phyloP scores from a whole-genome alignment of 129 eudicot genomes.

The Flaveria brownii region DNA sequence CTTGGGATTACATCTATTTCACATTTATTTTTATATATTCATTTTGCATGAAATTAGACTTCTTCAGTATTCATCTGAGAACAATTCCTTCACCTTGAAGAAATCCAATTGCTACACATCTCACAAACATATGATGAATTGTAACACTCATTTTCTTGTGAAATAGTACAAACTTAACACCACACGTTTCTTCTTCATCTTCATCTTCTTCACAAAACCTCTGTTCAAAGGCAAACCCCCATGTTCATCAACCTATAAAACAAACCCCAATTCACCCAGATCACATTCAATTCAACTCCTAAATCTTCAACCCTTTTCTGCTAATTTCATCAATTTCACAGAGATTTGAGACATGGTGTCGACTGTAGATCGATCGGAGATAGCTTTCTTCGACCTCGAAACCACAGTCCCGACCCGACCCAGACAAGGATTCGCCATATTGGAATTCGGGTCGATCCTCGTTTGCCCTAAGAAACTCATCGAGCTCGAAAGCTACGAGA shows the following conservation, averaged over 20 bases:
- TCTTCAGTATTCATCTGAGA: too few species aligned
- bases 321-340: neutral
- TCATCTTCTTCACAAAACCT: conserved; percentile 23
- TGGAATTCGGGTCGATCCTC: conserved; percentile 93
- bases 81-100: neutral
- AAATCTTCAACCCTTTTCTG: neutral
- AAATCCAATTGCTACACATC: neutral
- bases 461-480: conserved; percentile 92
- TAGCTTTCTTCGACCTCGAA: conserved; percentile 91
- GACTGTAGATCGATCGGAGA: conserved; percentile 56
- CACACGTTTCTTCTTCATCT: conserved; percentile 40
- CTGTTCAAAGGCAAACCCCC: conserved; percentile 11
- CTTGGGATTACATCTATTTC: neutral
- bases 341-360: conserved; percentile 24
- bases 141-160: conserved; percentile 28
- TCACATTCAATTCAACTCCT: neutral
- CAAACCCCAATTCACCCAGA: conserved; percentile 3
- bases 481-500: conserved; percentile 81
- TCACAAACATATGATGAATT: too few species aligned
- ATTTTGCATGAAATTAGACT: too few species aligned
- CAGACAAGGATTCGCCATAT: conserved; percentile 67
- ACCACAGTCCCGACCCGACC: conserved; percentile 73
- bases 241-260: conserved; percentile 6
- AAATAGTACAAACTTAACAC: conserved; percentile 33
- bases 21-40: neutral